Conservation (phyloP, 805 yeast genomes). For the Starmerella bombicola region DNA sequence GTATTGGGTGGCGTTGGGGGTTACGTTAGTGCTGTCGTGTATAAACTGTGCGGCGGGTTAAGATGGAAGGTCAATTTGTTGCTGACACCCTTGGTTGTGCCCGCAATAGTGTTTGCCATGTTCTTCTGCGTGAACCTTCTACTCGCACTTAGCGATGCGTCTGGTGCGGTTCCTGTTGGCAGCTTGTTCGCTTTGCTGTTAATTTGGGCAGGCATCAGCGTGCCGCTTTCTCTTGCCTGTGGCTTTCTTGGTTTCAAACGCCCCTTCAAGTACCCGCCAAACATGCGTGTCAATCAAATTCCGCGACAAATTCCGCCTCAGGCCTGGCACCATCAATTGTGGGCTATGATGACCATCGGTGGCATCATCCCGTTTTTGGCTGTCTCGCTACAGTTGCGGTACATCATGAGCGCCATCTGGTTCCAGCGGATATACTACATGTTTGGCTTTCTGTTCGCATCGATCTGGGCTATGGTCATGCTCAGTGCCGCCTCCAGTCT, state of each 20-base stretch:
- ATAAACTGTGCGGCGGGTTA: slow-evolving; percentile 84
- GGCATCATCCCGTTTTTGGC: slow-evolving; percentile 94
- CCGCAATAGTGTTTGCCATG: slow-evolving; percentile 55
- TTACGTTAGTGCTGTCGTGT: slow-evolving; percentile 70
- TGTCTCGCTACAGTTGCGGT: slow-evolving; percentile 87
- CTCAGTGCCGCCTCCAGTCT: slow-evolving; percentile 74
- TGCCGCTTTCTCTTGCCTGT: slow-evolving; percentile 78
- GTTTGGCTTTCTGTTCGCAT: slow-evolving; percentile 92
- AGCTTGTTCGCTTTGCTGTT: slow-evolving; percentile 69
- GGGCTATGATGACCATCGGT: slow-evolving; percentile 57
- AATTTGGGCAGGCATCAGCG: slow-evolving; percentile 75
- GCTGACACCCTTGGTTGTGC: slow-evolving; percentile 73
- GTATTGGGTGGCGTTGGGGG: slow-evolving; percentile 74
- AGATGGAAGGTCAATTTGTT: slow-evolving; percentile 78
- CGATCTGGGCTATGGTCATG: slow-evolving; percentile 66
- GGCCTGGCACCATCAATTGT: slow-evolving; percentile 64
- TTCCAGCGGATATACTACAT: slow-evolving; percentile 85
- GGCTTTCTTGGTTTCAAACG: slow-evolving; percentile 62
- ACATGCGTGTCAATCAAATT: slow-evolving; percentile 80
- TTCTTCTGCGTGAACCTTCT: slow-evolving; percentile 70
- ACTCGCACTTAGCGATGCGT: slow-evolving; percentile 61
- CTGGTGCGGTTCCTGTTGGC: slow-evolving; percentile 91
- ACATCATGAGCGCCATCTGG: slow-evolving; percentile 85
- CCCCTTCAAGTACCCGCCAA: slow-evolving; percentile 48
- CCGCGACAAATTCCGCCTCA: slow-evolving; percentile 92